Percentiles rank a stretch among this genome's conserved stretches.
Conservation (phyloP, 805 yeast species). For the Cyberlindnera samutprakarnensis region DNA sequence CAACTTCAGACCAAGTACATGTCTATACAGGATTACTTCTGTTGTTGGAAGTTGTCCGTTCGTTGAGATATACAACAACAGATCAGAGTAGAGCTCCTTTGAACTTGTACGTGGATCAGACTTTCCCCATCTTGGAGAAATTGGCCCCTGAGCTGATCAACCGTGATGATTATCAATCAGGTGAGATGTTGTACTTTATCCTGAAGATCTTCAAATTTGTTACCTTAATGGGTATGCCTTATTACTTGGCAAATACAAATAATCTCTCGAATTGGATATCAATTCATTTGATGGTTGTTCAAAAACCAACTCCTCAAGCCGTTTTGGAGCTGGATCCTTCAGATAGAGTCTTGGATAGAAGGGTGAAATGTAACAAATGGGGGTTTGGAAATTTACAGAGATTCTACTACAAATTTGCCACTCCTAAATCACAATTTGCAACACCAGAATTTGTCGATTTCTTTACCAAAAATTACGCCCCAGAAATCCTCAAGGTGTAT, state of each 20-base stretch:
- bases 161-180: conserved; percentile 26
- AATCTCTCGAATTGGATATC: conserved; percentile 53
- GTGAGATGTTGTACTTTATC: conserved; percentile 49
- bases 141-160: conserved; percentile 37
- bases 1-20: conserved; percentile 28
- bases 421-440: conserved; percentile 26
- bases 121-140: conserved; percentile 49
- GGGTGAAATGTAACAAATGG: conserved; percentile 84
- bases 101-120: conserved; percentile 38
- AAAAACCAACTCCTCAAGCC: conserved; percentile 46
- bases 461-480: conserved; percentile 53
- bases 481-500: conserved; percentile 60
- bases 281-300: conserved; percentile 53
- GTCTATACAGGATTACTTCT: conserved; percentile 49
- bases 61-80: conserved; percentile 52
- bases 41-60: conserved; percentile 46
- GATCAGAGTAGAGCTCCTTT: conserved; percentile 41
- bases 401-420: conserved; percentile 53
- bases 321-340: conserved; percentile 40
- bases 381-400: conserved; percentile 70
- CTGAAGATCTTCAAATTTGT: conserved; percentile 61
- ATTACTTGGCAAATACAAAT: conserved; percentile 31
- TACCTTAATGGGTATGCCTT: conserved; percentile 53
- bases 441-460: conserved; percentile 45
- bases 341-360: conserved; percentile 37